Conservation (phyloP, 1,284 basidiomycete species). For the Lignosus rhinocerotis region DNA sequence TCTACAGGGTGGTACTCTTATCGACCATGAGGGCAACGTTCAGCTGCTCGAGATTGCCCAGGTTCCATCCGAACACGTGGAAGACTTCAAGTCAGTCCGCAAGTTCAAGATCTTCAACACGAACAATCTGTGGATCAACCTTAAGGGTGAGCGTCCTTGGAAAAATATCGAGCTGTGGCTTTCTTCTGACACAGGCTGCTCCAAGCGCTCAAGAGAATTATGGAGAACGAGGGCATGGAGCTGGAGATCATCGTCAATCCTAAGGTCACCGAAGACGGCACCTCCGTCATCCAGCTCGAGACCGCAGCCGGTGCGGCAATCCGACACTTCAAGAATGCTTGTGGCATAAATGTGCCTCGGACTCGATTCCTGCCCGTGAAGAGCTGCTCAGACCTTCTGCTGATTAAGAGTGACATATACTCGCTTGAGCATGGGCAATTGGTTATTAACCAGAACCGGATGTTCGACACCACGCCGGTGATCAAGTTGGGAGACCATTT, state of each 20-base stretch:
- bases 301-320: slow-evolving; percentile 98
- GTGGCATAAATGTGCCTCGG: slow-evolving; percentile 97
- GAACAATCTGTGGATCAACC: slow-evolving; percentile 98
- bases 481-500: slow-evolving; percentile 97
- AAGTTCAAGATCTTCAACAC: slow-evolving; percentile 98
- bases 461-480: slow-evolving; percentile 95
- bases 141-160: slow-evolving; percentile 70
- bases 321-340: slow-evolving; percentile 94
- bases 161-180: slow-evolving; percentile 36
- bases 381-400: slow-evolving; percentile 86
- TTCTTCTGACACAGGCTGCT: neutral
- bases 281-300: slow-evolving; percentile 86
- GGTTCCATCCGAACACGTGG: slow-evolving; percentile 95
- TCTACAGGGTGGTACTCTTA: slow-evolving; percentile 88
- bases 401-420: slow-evolving; percentile 98
- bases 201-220: slow-evolving; percentile 81
- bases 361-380: slow-evolving; percentile 97
- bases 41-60: slow-evolving; percentile 98
- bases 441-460: slow-evolving; percentile 85
- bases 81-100: slow-evolving; percentile 96
- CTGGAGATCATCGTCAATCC: slow-evolving; percentile 95
- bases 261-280: slow-evolving; percentile 86
- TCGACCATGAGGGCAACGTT: slow-evolving; percentile 94
- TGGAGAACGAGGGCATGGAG: slow-evolving; percentile 92
- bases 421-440: slow-evolving; percentile 93